Evolutionary conservation across 345 rosid genomes (phyloP), one percentile per base, ranked within the genome.

Genomic region (Eucalyptus shirleyi): DNA sequence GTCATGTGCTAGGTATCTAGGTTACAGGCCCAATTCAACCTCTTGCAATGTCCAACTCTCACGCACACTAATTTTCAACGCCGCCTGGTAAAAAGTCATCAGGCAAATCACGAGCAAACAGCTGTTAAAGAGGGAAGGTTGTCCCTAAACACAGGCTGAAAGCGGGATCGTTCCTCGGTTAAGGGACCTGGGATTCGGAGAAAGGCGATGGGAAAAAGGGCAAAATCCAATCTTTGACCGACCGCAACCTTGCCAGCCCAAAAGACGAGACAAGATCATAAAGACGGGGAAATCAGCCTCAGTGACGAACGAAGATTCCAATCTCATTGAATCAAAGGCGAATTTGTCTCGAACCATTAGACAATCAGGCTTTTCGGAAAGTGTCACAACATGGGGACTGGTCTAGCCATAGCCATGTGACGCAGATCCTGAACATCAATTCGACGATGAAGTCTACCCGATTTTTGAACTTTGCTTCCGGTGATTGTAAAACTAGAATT

Each of bases 111-210:
- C 87, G 90, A 60, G 67, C 15, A 17, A 89, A 89, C 65, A 44
- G 88, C 42, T 50, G 85, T 86, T 56, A 60, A 50, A 18, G 9
- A 37, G 50, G 65, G 90, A 72, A 88, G 88, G 59, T 40, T 69
- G 89, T 60, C 83, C 86, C 87, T 50, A 88, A 90, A 92, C 90
- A 69, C 87, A 53, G 89, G 86, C 91, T 90, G 90, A 90, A 93
- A 88, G 90, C 42, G 89, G 93, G 93, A 92, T 93, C 90, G 86
- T 89, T 93, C 89, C 93, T 90, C 92, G 85, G 90, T 87, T 45
- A 1, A 45, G 56, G 86, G 88, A 47, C 87, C 50, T 51, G n/a
- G 87, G 59, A 40, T 53, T 23, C 42, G 88, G 90, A 91, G 91
- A 93, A 69, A 80, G 42, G 26, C 69, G 82, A 34, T 72, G 82